Evolutionary conservation across 2,329 filamentous ascomycete species (phyloP), one percentile per base, ranked within the genome.

Genomic region (Lachnellula hyalina): DNA sequence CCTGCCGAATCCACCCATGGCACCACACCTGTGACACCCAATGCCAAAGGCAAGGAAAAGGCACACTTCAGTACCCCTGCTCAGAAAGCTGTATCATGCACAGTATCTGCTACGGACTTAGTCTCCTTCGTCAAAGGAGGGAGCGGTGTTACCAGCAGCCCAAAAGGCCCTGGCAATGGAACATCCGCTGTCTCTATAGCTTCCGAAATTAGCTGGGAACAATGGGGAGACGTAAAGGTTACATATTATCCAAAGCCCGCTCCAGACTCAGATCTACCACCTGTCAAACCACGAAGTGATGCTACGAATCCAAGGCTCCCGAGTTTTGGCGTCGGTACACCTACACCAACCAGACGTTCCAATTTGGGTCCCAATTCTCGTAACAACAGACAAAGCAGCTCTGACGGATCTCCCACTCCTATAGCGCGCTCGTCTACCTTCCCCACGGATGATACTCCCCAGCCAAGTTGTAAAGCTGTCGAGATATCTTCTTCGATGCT

Each of bases 21-120:
- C n/a, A 68, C 77, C 8, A 76, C 80, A 4, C 79, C 83, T 14
- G 75, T 72, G 36, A 77, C 76, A 12, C 81, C 83, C n/a, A 70
- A 74, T 21, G 73, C 73, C 52, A 96, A 96, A 72, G 84, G 81
- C 48, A 96, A 93, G 71, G 90, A 95, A 12, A 92, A 88, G 70
- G 70, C 74, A 2, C 67, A 72, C 34, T 73, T 74, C 53, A 64
- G 60, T 49, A 63, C 68, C 45, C 71, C 67, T 28, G 77, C 77
- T 53, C 62, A 56, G 23, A 64, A 67, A 68, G 67, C 51, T 69
- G 53, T 61, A 14, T 75, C 81, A 21, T 77, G 78, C 5, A 76
- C 80, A 34, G 81, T 88, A 71, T 85, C 89, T 70, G 88, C 89
- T n/a, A 92, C 92, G 61, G 90, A 99, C 70, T 74, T 99, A 52